Conservation (phyloP, 2,329 filamentous ascomycete genomes). For the Aspergillus aculeatus region DNA sequence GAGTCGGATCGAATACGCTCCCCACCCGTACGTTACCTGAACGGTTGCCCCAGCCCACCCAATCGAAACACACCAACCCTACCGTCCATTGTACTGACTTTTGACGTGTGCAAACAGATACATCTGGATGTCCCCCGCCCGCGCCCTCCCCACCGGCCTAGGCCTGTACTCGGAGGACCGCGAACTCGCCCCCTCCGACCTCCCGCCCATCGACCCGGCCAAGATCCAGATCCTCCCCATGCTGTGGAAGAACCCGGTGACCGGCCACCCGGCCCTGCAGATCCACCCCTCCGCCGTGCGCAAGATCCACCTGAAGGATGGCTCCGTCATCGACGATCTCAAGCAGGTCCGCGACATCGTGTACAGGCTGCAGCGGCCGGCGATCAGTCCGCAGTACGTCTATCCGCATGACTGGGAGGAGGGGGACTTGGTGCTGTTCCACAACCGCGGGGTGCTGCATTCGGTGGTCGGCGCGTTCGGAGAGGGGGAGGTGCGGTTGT, state of each 20-base stretch:
- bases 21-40: slow-evolving; percentile 60
- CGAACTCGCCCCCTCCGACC: slow-evolving; percentile 59
- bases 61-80: background rate
- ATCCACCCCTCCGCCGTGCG: slow-evolving; percentile 71
- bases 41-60: background rate
- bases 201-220: slow-evolving; percentile 63
- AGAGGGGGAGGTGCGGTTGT: slow-evolving; percentile 70
- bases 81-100: too few species aligned
- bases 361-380: slow-evolving; percentile 69
- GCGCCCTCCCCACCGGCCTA: slow-evolving; percentile 66
- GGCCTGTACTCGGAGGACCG: slow-evolving; percentile 67
- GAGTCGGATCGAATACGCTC: slow-evolving; percentile 70
- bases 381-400: slow-evolving; percentile 65
- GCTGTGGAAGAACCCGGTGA: slow-evolving; percentile 74
- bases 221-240: slow-evolving; percentile 73
- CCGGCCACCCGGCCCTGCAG: slow-evolving; percentile 67
- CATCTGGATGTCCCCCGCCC: slow-evolving; percentile 74
- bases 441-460: slow-evolving; percentile 74
- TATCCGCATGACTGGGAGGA: slow-evolving; percentile 76
- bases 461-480: slow-evolving; percentile 73
- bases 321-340: slow-evolving; percentile 68
- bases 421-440: slow-evolving; percentile 74
- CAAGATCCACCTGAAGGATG: slow-evolving; percentile 65
- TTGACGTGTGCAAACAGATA: slow-evolving; percentile 38
- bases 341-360: slow-evolving; percentile 65